Base-by-base conservation (phyloP, 805 yeast species). In the Saccharomycopsis babjevae region DNA sequence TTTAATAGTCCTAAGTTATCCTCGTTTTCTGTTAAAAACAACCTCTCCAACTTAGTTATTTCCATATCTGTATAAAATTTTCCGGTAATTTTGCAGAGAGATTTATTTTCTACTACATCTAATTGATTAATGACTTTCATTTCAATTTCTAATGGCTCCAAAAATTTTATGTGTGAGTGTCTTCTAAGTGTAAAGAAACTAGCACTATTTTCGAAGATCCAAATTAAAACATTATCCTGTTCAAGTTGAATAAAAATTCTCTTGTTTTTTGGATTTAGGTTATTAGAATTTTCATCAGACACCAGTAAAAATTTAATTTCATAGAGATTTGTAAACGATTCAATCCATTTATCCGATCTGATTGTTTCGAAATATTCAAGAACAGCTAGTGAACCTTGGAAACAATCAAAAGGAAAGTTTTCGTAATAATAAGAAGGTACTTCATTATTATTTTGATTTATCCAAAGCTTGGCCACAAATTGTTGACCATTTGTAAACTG, bases 401-500 rank as follows among this genome's bases (percentile, higher is more conserved):
- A 16, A 22, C 50, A 28, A 18, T 46, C 50, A 20, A 34, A 59
- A 4, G 62, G 62, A 28, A 59, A 59, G 13, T 46, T 46, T n/a
- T 59, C 57, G n/a, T 59, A 56, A 46, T 46, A 46, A 22, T 22
- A 46, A 13, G 52, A 22, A 7, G 22, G 28, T 5, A 34, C 32
- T 4, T 30, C 42, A 10, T 46, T 39, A 15, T 10, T 18, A 18
- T 22, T 42, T 25, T 22, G 7, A 8, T 16, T 16, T 16, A 15
- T 1, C 62, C 62, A 59, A 10, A 59, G 30, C 18, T 56, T 56
- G 3, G 62, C 50, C 3, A 59, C 56, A 39, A 59, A 56, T 8
- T 58, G 62, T n/a, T 59, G 52, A 18, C 62, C 62, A 25, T 46
- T 56, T 13, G 62, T 50, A 25, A 59, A 56, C 16, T 56, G 57